phyloP scores from a whole-genome alignment of 768 basidiomycete species.

The Hygrophorus russula region DNA sequence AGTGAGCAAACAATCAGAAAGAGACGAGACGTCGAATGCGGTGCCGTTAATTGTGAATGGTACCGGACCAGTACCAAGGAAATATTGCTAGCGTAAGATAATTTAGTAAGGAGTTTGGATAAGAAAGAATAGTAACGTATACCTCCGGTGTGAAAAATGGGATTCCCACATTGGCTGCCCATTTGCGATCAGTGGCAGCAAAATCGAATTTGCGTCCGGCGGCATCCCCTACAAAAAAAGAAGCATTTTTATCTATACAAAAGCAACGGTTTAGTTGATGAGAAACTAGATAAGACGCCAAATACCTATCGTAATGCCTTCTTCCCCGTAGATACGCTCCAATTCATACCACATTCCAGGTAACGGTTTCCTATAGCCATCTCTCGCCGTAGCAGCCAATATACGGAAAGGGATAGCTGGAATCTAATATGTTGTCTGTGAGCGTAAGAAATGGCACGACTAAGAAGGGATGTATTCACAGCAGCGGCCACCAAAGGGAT shows the following conservation, averaged over 20 bases:
- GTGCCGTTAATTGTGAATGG: constrained; percentile 30
- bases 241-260: constrained; percentile 44
- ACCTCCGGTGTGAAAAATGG: constrained; percentile 83
- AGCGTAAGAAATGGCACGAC: not conserved
- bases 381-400: constrained; percentile 66
- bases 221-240: constrained; percentile 85
- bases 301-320: constrained; percentile 54
- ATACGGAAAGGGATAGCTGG: constrained; percentile 64
- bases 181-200: constrained; percentile 75
- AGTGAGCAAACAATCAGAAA: constrained; percentile 22
- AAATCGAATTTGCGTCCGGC: constrained; percentile 75
- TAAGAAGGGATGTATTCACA: constrained; percentile 23
- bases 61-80: constrained; percentile 40
- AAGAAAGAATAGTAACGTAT: not conserved
- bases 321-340: constrained; percentile 44
- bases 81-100: constrained; percentile 55
- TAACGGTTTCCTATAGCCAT: constrained; percentile 78
- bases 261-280: not conserved
- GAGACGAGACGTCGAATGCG: constrained; percentile 55
- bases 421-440: constrained; percentile 31
- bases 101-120: not conserved
- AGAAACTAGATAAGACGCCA: not conserved
- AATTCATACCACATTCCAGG: constrained; percentile 78
- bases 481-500: constrained; percentile 54
- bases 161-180: constrained; percentile 67